These are phyloP conservation scores for Saururus chinensis DNA, from an alignment of 164 flowering plant genomes.

Conservation along the genomic window DNA sequence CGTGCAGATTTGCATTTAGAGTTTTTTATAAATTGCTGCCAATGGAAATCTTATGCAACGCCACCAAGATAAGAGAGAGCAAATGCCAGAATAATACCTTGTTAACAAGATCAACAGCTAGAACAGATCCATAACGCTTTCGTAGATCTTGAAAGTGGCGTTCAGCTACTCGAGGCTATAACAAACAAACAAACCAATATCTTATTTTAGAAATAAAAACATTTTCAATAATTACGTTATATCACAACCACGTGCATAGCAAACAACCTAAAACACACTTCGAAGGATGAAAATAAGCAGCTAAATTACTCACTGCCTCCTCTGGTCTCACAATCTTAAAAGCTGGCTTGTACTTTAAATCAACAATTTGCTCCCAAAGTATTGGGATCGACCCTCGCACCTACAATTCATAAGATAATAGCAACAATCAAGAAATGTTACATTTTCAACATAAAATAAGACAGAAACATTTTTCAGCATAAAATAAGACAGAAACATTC, in stretches of 20 bases:
- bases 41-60: too few species aligned
- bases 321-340: conserved; percentile 77
- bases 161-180: conserved; percentile 80
- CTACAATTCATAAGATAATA: conserved; percentile 21
- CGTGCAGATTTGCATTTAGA: too few species aligned
- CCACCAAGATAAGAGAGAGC: neutral
- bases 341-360: conserved; percentile 89
- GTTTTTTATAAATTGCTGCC: too few species aligned
- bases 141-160: conserved; percentile 86
- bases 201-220: too few species aligned
- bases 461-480: too few species aligned
- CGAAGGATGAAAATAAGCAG: neutral
- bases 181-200: neutral
- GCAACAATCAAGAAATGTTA: neutral
- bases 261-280: neutral
- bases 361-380: conserved; percentile 93
- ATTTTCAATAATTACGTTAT: too few species aligned
- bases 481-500: too few species aligned
- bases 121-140: conserved; percentile 76
- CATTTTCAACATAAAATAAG: too few species aligned
- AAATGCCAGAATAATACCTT: conserved; percentile 31
- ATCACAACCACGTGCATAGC: neutral
- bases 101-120: conserved; percentile 91
- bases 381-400: conserved; percentile 95
- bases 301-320: conserved; percentile 70